These are phyloP conservation scores for Aspergillus niger DNA, from an alignment of 2,329 filamentous ascomycete genomes.

Conservation along the genomic window DNA sequence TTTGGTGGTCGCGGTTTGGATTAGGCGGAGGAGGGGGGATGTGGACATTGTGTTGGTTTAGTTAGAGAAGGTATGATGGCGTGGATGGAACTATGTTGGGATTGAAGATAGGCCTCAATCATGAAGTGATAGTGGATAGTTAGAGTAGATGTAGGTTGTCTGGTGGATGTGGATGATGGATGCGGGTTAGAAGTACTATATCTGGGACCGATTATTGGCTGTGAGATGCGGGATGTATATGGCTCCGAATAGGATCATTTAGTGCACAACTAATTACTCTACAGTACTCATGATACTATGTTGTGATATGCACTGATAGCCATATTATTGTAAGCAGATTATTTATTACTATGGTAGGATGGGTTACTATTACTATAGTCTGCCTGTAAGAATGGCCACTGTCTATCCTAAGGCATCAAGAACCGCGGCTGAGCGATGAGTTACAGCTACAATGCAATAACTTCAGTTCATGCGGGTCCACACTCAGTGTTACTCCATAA, in stretches of 20 bases:
- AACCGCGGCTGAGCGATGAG: no score
- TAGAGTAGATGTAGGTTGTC: background rate
- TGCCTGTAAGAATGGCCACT: no score
- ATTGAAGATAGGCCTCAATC: background rate
- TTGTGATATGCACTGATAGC: no score
- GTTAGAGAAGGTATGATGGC: background rate
- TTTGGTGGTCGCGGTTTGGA: conserved; percentile 13
- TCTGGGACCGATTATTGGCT: background rate
- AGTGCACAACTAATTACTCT: background rate
- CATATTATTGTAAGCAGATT: no score
- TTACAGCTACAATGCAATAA: no score
- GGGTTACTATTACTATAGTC: no score
- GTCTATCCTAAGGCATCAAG: no score
- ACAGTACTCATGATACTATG: no score
- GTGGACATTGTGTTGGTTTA: background rate
- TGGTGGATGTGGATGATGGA: background rate
- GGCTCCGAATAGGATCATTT: background rate
- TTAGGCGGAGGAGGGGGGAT: conserved; percentile 17
- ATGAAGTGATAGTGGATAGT: background rate
- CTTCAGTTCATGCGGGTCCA: no score
- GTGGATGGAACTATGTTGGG: background rate
- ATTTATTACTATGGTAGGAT: no score
- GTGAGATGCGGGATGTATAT: background rate
- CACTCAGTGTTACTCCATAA: no score
- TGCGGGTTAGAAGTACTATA: background rate